These are phyloP conservation scores for Gossypium arboreum DNA, from an alignment of 345 rosid species.

Conservation along the genomic window DNA sequence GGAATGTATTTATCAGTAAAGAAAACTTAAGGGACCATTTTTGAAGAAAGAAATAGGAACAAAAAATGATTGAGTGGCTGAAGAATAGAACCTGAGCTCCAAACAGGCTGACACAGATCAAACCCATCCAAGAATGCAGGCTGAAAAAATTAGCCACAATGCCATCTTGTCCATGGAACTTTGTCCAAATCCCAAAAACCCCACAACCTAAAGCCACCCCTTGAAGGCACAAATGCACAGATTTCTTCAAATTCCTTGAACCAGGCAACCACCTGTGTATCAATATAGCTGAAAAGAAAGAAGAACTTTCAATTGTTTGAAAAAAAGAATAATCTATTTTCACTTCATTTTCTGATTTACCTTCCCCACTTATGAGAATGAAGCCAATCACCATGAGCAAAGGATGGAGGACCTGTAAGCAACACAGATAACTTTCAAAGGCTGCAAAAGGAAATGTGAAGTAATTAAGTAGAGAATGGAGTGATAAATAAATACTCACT, in stretches of 20 bases:
- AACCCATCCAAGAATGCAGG: conserved; percentile 98
- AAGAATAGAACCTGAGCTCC: conserved; percentile 64
- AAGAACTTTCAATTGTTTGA: conserved; percentile 40
- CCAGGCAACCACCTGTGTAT: conserved; percentile 90
- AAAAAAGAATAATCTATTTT: not conserved
- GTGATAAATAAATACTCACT: conserved; percentile 27
- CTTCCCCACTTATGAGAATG: conserved; percentile 92
- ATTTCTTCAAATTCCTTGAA: conserved; percentile 77
- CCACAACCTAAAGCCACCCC: conserved; percentile 83
- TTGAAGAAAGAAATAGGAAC: not conserved
- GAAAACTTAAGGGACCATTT: not conserved
- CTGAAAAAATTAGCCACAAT: conserved; percentile 75
- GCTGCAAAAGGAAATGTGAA: not conserved
- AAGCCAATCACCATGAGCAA: conserved; percentile 92
- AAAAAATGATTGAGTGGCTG: not conserved
- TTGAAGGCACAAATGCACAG: conserved; percentile 81
- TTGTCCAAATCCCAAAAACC: conserved; percentile 86
- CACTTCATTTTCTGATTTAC: conserved; percentile 25
- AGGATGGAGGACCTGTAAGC: conserved; percentile 68
- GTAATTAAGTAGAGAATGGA: not conserved
- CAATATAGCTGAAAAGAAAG: conserved; percentile 59
- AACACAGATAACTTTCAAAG: not conserved
- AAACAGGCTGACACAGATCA: conserved; percentile 74
- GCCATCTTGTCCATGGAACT: conserved; percentile 59
- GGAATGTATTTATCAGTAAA: not conserved